A percentile compares a stretch with the other conserved stretches of the same genome.
Evolutionary conservation across 331 rosid species (phyloP).

Genomic region (Spiraea crenata): DNA sequence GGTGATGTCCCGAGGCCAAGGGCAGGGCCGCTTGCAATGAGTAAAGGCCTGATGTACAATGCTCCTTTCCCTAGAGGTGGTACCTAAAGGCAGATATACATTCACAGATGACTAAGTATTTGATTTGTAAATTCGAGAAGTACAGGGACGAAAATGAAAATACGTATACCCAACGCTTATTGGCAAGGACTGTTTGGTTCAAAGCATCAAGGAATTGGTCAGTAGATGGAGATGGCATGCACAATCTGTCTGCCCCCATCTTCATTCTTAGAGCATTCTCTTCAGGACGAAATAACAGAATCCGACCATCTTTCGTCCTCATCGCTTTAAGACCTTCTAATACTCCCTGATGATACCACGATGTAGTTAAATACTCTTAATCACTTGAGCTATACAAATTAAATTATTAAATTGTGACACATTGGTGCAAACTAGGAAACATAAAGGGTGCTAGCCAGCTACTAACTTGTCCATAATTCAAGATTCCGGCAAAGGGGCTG

Average conservation of each 20-base stretch:
- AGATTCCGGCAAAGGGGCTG: slow-evolving; percentile 46
- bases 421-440: neutral
- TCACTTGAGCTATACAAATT: no score
- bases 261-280: slow-evolving; percentile 56
- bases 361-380: no score
- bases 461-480: slow-evolving; percentile 60
- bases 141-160: no score
- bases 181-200: slow-evolving; percentile 46
- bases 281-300: slow-evolving; percentile 46
- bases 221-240: slow-evolving; percentile 55
- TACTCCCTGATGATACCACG: slow-evolving; percentile 37
- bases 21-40: slow-evolving; percentile 48
- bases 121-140: neutral
- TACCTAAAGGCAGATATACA: slow-evolving; percentile 25
- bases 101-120: neutral
- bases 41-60: slow-evolving; percentile 57
- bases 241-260: slow-evolving; percentile 54
- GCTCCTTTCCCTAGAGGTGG: slow-evolving; percentile 59
- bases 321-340: slow-evolving; percentile 59
- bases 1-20: slow-evolving; percentile 48
- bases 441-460: neutral
- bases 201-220: slow-evolving; percentile 56
- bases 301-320: slow-evolving; percentile 40
- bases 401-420: no score
- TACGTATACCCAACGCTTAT: slow-evolving; percentile 49